Evolutionary conservation across 148 eudicot genomes (phyloP).

Genomic region (Rhododendron vialii): DNA sequence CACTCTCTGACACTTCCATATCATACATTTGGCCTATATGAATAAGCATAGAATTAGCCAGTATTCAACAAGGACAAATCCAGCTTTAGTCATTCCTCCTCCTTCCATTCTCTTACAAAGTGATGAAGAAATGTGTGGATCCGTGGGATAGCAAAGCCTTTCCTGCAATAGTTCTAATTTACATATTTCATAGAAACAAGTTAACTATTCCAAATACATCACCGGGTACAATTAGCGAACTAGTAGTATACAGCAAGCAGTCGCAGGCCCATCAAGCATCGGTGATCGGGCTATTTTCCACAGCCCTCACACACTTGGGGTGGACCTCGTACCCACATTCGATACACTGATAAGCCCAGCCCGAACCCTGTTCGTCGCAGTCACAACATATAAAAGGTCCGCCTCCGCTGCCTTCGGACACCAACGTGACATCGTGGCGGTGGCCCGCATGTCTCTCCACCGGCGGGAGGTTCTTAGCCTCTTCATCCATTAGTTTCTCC

Average conservation of each 20-base stretch:
- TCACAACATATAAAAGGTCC: slow-evolving; percentile 73
- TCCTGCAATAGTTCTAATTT: not conserved
- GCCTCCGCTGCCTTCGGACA: slow-evolving; percentile 60
- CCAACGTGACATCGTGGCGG: slow-evolving; percentile 53
- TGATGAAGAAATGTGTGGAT: slow-evolving; percentile 47
- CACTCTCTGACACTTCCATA: slow-evolving; percentile 21
- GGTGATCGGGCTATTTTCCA: not conserved
- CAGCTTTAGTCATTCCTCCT: slow-evolving; percentile 15
- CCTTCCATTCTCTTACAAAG: slow-evolving; percentile 20
- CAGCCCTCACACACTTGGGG: slow-evolving; percentile 50
- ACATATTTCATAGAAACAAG: not conserved
- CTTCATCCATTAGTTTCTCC: slow-evolving; percentile 55
- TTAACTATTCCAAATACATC: not conserved
- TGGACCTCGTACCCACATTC: slow-evolving; percentile 81
- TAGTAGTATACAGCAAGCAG: not conserved
- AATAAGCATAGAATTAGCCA: slow-evolving; percentile 16
- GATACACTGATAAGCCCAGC: slow-evolving; percentile 73
- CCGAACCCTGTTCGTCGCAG: slow-evolving; percentile 69
- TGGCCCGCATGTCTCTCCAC: slow-evolving; percentile 45
- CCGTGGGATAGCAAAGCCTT: slow-evolving; percentile 36
- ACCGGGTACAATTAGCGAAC: not conserved
- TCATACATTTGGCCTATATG: slow-evolving; percentile 10
- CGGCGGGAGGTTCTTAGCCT: slow-evolving; percentile 42
- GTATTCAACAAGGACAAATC: slow-evolving; percentile 15
- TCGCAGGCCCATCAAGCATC: not conserved